phyloP scores from a whole-genome alignment of 2,329 filamentous ascomycete genomes.

The Juglanconis juglandina region DNA sequence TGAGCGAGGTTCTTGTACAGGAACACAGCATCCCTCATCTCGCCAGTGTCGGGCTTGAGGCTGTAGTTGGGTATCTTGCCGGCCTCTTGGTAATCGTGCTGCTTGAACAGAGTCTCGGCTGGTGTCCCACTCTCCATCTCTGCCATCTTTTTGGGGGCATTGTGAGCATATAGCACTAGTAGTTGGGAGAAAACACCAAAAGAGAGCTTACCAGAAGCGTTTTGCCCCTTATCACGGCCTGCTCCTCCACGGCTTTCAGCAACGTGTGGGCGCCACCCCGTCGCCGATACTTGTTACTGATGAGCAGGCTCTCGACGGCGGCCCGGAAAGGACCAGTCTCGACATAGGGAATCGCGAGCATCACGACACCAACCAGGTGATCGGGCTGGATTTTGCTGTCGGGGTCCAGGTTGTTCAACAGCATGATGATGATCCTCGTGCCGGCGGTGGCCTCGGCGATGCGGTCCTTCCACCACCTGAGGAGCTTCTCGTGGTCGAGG shows the following conservation, averaged over 20 bases:
- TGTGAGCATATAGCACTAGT: not conserved
- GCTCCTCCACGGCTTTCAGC: constrained; percentile 52
- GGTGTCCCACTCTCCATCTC: constrained; percentile 50
- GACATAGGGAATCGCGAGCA: constrained; percentile 47
- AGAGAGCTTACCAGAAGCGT: constrained; percentile 48
- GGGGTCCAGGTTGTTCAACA: constrained; percentile 37
- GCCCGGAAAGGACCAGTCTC: constrained; percentile 57
- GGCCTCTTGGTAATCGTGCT: constrained; percentile 53
- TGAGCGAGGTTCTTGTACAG: constrained; percentile 55
- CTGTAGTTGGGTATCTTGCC: constrained; percentile 55
- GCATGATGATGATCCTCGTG: constrained; percentile 50
- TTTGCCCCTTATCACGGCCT: constrained; percentile 46
- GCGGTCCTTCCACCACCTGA: constrained; percentile 54
- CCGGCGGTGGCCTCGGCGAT: constrained; percentile 45
- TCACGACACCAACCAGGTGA: constrained; percentile 54
- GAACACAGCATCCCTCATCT: constrained; percentile 49
- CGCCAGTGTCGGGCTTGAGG: constrained; percentile 42
- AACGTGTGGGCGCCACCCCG: constrained; percentile 50
- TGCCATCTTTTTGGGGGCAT: constrained; percentile 37
- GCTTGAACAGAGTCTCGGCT: constrained; percentile 52
- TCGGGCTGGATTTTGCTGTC: constrained; percentile 36
- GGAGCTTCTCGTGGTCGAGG: constrained; percentile 52
- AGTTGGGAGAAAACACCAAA: not conserved
- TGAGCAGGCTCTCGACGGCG: constrained; percentile 55
- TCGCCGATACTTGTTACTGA: constrained; percentile 48